Base-by-base conservation (phyloP, 2,329 filamentous ascomycete genomes). In the Fusarium miscanthi region DNA sequence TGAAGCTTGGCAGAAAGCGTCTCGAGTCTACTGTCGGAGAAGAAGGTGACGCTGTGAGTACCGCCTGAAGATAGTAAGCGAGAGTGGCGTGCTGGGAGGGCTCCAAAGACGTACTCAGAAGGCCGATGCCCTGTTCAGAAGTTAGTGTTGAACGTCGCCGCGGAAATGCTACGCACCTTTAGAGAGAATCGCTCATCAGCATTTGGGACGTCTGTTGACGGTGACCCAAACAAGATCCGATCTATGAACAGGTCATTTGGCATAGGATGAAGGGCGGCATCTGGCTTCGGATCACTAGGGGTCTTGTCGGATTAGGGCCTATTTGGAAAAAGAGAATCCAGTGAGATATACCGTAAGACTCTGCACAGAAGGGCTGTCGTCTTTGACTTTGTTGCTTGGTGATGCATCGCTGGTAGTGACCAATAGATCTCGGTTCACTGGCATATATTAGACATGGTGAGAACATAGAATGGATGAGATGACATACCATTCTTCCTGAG, bases 21-120 rank as follows among this genome's bases (percentile, higher is more conserved):
- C 25, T 74, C 69, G 4, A 76, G 62, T n/a, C 74, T 65, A 8
- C 51, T 69, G 25, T 76, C 74, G 1, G 69, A 73, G 14, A 76
- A 76, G 30, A 76, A 76, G 2, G 74, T 76, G 37, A 76, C 52
- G 9, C 66, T 74, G 5, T 71, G 74, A 6, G 66, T 73, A 4
- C 74, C 74, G 23, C 63, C 74, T 75, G 33, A 4, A 33, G 33
- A 33, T 14, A 6, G 13, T 33, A 3, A 33, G 33, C 5, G 33
- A 33, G 6, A 33, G 13, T 5, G 5, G 33, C 33, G 33, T 33
- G 31, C 12, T 13, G 33, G 33, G 13, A 33, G 33, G 33, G 33
- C 13, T n/a, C 0, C 6, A 9, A 46, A 13, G 6, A 46, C 27
- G 1, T 67, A 76, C 74, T 72, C 17, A 76, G 48, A 3, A 76